These are phyloP conservation scores for Candolleomyces eurysporus DNA, from an alignment of 768 basidiomycete species.

Conservation along the genomic window DNA sequence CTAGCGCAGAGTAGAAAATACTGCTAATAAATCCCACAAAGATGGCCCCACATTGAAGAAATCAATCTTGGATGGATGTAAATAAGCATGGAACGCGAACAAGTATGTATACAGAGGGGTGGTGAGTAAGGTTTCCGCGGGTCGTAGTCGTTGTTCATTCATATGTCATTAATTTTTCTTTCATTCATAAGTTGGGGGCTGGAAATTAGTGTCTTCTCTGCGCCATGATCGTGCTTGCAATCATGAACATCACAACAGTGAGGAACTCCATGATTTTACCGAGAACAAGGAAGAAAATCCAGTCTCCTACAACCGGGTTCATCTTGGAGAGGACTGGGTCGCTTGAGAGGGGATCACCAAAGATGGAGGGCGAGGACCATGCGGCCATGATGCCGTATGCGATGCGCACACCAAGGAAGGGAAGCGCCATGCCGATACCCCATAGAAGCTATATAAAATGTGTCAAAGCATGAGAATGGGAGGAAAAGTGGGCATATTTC, in stretches of 20 bases:
- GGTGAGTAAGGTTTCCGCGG: constrained; percentile 1
- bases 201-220: not conserved
- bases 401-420: constrained; percentile 57
- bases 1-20: too few relatives aligned
- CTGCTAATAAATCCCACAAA: too few relatives aligned
- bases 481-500: not conserved
- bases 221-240: constrained; percentile 43
- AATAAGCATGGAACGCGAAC: not conserved
- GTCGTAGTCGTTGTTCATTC: constrained; percentile 6
- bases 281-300: constrained; percentile 58
- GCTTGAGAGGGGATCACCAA: constrained; percentile 33
- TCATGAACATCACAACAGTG: constrained; percentile 45
- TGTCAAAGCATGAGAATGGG: constrained; percentile 1
- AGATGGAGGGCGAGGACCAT: constrained; percentile 51
- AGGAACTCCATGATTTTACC: constrained; percentile 60
- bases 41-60: too few relatives aligned
- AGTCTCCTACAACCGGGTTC: constrained; percentile 55
- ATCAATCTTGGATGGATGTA: too few relatives aligned
- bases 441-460: constrained; percentile 44
- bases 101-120: constrained; percentile 5
- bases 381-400: constrained; percentile 59
- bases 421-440: constrained; percentile 54
- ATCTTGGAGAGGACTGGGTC: constrained; percentile 50
- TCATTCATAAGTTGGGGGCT: not conserved
- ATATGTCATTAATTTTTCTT: not conserved